Conservation (phyloP, 2,329 filamentous ascomycete genomes). For the Aureobasidium melanogenum region DNA sequence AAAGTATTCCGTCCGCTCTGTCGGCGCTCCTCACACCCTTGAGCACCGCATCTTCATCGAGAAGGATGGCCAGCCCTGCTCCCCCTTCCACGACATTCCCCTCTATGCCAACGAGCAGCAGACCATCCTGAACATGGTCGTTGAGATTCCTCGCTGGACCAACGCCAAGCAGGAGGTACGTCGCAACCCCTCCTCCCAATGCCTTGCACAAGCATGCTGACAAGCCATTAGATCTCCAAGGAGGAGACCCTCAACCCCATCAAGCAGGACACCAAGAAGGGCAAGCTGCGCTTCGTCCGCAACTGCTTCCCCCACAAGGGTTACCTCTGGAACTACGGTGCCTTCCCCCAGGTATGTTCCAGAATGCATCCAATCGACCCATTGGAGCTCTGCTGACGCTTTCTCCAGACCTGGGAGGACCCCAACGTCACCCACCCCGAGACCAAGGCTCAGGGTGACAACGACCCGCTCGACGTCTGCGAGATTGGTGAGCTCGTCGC, state of each 20-base stretch:
- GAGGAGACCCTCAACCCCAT: conserved; percentile 97
- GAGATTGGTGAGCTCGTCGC: conserved; percentile 98
- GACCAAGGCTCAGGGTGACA: conserved; percentile 99
- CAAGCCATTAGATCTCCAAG: conserved; percentile 74
- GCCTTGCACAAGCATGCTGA: background rate
- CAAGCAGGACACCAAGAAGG: conserved; percentile 99
- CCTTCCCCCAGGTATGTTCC: conserved; percentile 79
- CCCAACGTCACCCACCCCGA: conserved; percentile 92
- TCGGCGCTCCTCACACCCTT: conserved; percentile 82
- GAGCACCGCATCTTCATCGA: conserved; percentile 97
- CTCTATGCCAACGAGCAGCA: conserved; percentile 95
- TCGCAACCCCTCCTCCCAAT: conserved; percentile 16
- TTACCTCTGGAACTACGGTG: conserved; percentile 99
- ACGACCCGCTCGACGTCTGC: conserved; percentile 98
- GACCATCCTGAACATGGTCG: conserved; percentile 96
- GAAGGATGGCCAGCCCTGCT: conserved; percentile 90
- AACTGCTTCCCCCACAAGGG: conserved; percentile 99
- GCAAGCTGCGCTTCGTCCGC: conserved; percentile 97
- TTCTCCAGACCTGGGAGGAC: conserved; percentile 88
- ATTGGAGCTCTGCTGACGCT: conserved; percentile 9
- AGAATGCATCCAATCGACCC: background rate
- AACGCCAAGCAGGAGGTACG: conserved; percentile 98
- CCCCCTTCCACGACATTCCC: conserved; percentile 96
- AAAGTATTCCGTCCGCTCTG: conserved; percentile 72
- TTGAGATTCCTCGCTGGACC: conserved; percentile 99